These are phyloP conservation scores for Candolleomyces aberdarensis DNA, from an alignment of 768 basidiomycete species.

Conservation along the genomic window DNA sequence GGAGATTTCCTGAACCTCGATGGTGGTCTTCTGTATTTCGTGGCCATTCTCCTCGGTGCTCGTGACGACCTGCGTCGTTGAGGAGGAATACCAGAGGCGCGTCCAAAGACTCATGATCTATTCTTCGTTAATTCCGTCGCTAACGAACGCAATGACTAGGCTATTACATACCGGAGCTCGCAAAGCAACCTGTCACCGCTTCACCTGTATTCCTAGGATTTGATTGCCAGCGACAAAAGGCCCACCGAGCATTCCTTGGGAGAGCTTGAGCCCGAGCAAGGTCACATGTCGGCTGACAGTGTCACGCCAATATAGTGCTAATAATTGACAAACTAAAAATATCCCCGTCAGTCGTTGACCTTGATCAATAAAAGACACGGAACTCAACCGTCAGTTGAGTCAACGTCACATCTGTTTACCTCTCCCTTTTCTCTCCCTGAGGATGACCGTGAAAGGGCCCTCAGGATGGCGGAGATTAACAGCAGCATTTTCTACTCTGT, in stretches of 20 bases:
- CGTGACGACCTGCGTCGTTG: background rate
- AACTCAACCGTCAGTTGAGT: background rate
- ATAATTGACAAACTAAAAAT: too few species aligned
- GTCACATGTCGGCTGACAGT: too few species aligned
- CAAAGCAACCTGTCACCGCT: too few species aligned
- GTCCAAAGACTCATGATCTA: background rate
- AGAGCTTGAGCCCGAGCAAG: too few species aligned
- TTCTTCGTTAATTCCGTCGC: background rate
- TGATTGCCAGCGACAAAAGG: too few species aligned
- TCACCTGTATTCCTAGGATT: too few species aligned
- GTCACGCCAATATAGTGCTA: too few species aligned
- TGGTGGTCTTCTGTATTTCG: background rate
- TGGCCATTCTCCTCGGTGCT: background rate
- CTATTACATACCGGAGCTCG: background rate
- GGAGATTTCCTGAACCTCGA: background rate
- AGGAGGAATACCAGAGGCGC: conserved; percentile 6
- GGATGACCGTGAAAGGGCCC: background rate
- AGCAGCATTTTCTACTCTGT: background rate
- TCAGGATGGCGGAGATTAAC: background rate
- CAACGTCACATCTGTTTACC: background rate
- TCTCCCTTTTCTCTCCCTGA: background rate
- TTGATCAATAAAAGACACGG: background rate
- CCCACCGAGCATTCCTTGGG: too few species aligned
- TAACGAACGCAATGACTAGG: background rate
- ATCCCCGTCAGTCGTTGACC: background rate